Percentiles rank a stretch among this genome's conserved stretches.
These are phyloP conservation scores for Leccinum huronense DNA, from an alignment of 1,284 basidiomycete genomes.

Conservation along the genomic window DNA sequence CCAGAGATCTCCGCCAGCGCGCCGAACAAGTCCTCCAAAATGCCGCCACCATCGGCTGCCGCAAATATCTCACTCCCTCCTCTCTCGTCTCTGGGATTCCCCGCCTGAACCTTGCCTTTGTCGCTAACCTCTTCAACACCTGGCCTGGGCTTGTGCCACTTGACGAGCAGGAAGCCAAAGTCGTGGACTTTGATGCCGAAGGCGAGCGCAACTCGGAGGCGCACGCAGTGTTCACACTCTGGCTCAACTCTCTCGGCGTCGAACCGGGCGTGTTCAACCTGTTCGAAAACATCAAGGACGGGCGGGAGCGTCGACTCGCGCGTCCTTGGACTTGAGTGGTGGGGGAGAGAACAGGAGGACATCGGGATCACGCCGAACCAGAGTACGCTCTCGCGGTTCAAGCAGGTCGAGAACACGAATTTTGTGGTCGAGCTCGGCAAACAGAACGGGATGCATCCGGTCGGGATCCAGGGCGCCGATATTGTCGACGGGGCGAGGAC, in stretches of 20 bases:
- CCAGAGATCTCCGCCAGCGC: conserved; percentile 75
- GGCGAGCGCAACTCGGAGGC: conserved; percentile 86
- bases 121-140: conserved; percentile 98
- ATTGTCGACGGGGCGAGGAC: conserved; percentile 93
- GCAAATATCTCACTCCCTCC: conserved; percentile 92
- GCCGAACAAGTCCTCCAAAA: conserved; percentile 94
- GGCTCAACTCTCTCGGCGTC: conserved; percentile 96
- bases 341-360: conserved; percentile 74
- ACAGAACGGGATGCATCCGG: conserved; percentile 91
- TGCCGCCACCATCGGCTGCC: conserved; percentile 90
- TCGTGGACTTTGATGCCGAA: conserved; percentile 99
- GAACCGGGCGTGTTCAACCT: conserved; percentile 96
- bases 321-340: conserved; percentile 37
- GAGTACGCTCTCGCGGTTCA: conserved; percentile 89
- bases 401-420: conserved; percentile 98
- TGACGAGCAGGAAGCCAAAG: conserved; percentile 84
- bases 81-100: conserved; percentile 94
- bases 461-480: conserved; percentile 97
- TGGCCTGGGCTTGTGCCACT: conserved; percentile 91
- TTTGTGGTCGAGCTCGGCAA: conserved; percentile 93
- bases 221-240: conserved; percentile 88
- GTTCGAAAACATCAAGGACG: conserved; percentile 95
- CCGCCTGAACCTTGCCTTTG: conserved; percentile 98
- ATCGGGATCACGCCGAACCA: conserved; percentile 77
- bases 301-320: conserved; percentile 52